Percentiles rank a stretch among this genome's conserved stretches.
These are phyloP conservation scores for Chrysosporium keratinophilum DNA, from an alignment of 2,329 filamentous ascomycete species.

Conservation along the genomic window DNA sequence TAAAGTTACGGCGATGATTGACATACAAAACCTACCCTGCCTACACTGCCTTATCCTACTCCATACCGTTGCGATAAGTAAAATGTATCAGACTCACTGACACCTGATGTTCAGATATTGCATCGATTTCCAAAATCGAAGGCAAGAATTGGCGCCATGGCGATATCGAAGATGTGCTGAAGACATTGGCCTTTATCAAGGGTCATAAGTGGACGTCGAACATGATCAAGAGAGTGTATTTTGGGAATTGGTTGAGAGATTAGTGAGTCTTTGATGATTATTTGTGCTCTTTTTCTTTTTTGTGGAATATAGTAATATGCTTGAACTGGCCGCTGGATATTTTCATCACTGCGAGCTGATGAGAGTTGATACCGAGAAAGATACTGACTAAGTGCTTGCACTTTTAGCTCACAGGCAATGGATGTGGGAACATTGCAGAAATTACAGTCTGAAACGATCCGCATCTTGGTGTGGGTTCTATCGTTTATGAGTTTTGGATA, in stretches of 20 bases:
- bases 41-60: neutral
- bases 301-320: neutral
- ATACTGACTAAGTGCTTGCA: neutral
- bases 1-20: neutral
- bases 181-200: constrained; percentile 63
- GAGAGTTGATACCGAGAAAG: neutral
- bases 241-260: constrained; percentile 78
- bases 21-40: neutral
- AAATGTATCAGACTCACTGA: neutral
- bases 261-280: constrained; percentile 39
- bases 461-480: constrained; percentile 69
- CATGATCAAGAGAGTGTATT: constrained; percentile 68
- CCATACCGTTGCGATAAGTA: neutral
- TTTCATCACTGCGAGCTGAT: neutral
- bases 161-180: constrained; percentile 73
- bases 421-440: constrained; percentile 71
- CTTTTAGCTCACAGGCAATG: constrained; percentile 56
- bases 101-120: constrained; percentile 35
- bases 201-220: constrained; percentile 78
- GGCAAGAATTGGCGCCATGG: constrained; percentile 46
- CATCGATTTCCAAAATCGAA: constrained; percentile 42
- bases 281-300: neutral
- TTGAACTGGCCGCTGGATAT: neutral
- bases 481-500: constrained; percentile 75
- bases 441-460: constrained; percentile 66